Percentiles rank a stretch among this genome's conserved stretches.
phyloP scores from a whole-genome alignment of 2,329 filamentous ascomycete species.

The Myriosclerotinia duriaeana region DNA sequence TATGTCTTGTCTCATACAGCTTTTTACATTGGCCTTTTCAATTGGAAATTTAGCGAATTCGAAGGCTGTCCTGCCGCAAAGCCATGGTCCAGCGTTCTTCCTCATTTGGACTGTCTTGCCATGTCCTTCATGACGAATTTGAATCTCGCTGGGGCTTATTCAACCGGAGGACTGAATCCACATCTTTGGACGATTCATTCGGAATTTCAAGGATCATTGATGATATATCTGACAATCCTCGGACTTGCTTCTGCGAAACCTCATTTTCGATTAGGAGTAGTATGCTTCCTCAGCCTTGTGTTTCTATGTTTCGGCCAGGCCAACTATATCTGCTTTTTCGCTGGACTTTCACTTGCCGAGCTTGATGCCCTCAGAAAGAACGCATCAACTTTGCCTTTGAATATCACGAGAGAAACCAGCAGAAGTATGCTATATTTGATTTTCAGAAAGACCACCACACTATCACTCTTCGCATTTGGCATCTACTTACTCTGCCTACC shows the following conservation, averaged over 20 bases:
- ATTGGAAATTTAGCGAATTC: too few species aligned
- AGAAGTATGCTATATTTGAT: neutral
- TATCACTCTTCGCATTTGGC: neutral
- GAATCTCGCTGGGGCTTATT: too few species aligned
- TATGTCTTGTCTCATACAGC: neutral
- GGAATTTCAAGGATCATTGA: too few species aligned
- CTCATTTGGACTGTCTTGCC: too few species aligned
- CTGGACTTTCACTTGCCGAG: neutral
- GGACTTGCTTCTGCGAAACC: too few species aligned
- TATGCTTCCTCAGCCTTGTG: neutral
- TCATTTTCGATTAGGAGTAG: neutral
- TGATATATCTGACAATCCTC: too few species aligned
- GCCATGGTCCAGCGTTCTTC: too few species aligned
- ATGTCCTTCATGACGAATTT: too few species aligned
- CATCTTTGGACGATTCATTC: too few species aligned
- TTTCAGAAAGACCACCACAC: neutral
- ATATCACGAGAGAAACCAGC: neutral
- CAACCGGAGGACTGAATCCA: too few species aligned
- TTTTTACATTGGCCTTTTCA: neutral
- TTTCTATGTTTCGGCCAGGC: neutral
- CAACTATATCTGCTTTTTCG: neutral
- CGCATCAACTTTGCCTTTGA: neutral
- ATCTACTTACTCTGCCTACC: neutral
- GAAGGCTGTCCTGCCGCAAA: too few species aligned
- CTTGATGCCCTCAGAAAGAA: neutral